Base-by-base conservation (phyloP, 495 filamentous ascomycete genomes). In the Massariosphaeria phaeospora region DNA sequence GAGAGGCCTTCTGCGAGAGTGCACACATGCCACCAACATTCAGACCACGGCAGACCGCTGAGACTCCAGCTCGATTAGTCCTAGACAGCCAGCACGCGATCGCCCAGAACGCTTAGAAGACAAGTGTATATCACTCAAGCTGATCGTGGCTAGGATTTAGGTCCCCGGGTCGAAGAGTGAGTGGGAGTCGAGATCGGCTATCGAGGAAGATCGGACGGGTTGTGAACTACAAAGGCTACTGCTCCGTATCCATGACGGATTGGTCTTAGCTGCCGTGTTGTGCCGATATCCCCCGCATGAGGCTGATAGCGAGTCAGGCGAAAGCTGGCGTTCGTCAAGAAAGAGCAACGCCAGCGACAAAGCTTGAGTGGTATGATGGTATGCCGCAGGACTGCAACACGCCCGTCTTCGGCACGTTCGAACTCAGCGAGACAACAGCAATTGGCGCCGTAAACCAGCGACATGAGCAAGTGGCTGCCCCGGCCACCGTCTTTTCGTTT, bases 231-330 rank as follows among this genome's bases (percentile, higher is more conserved):
- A 45, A 5, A 21, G 4, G 39, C 3, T 42, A 10, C 4, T n/a
- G 43, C 15, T 20, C 24, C 7, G 43, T 46, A 29, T 26, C 29
- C 10, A 18, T 13, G 17, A n/a, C 24, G 41, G 26, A 2, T 45
- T 3, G 5, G 21, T 23, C 23, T 25, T 45, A 30, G 41, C 29
- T 45, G 41, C 41, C 26, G 41, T 30, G 27, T 11, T 15, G 12
- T 8, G 43, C 43, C 26, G 20, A 26, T 34, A 34, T 48, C 44
- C 44, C 41, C 44, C 44, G 44, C 44, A 48, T 48, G 44, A 31
- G 44, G 43, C 43, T 36, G 34, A 36, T 36, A 36, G 34, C 34
- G 34, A 36, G 34, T 36, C 34, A 36, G 34, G 34, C 34, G 36
- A 18, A 40, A 40, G 36, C 15, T 40, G 36, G 36, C n/a, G n/a